Percentiles rank a stretch among this genome's conserved stretches.
Evolutionary conservation across 129 eudicot genomes (phyloP).

Genomic region (Chrysanthemum seticuspe): DNA sequence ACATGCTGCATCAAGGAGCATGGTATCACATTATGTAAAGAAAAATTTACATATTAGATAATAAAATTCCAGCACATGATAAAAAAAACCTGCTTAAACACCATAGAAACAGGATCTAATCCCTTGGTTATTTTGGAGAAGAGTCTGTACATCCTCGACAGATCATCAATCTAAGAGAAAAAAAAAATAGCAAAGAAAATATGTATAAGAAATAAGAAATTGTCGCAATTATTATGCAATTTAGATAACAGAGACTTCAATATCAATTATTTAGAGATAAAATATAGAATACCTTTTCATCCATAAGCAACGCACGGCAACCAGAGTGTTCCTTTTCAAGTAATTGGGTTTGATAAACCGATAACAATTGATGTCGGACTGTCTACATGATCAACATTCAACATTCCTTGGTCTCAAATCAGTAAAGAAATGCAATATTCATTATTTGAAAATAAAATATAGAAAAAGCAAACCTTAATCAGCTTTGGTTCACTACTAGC

Average conservation of each 20-base stretch:
- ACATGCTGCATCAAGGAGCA: slow-evolving; percentile 64
- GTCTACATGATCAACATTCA: slow-evolving; percentile 35
- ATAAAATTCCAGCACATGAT: background rate
- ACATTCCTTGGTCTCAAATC: no score
- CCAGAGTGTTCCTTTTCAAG: slow-evolving; percentile 96
- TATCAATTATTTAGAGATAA: background rate
- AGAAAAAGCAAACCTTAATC: slow-evolving; percentile 60
- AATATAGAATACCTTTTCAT: slow-evolving; percentile 66
- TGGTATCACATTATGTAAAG: slow-evolving; percentile 5
- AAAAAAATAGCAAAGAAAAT: background rate
- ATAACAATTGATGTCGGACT: slow-evolving; percentile 80
- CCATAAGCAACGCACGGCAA: slow-evolving; percentile 93
- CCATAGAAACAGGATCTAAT: slow-evolving; percentile 78
- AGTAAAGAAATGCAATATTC: no score
- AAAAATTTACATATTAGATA: background rate
- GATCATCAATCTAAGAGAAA: slow-evolving; percentile 63
- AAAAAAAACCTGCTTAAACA: slow-evolving; percentile 80
- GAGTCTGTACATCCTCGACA: slow-evolving; percentile 89
- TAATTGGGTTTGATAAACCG: slow-evolving; percentile 82
- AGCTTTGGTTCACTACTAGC: slow-evolving; percentile 79
- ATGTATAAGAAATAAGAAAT: no score
- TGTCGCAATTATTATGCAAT: no score
- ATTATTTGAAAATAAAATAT: no score
- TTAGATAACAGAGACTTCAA: background rate
- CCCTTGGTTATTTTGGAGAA: slow-evolving; percentile 76